Conservation (phyloP, 2,329 filamentous ascomycete species). For the Paracorniculantispora psalliotae region DNA sequence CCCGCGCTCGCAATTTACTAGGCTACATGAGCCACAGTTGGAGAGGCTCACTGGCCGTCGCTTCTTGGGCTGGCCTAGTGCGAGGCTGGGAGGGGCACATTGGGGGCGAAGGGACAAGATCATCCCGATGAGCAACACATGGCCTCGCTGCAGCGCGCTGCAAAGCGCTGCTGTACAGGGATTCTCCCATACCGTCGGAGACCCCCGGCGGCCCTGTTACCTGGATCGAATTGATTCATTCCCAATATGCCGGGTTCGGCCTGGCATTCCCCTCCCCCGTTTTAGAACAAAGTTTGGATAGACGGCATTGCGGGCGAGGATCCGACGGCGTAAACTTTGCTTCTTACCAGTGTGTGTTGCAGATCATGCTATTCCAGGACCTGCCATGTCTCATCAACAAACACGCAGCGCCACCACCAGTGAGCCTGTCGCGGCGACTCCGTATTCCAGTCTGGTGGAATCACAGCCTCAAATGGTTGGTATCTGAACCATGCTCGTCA, state of each 20-base stretch:
- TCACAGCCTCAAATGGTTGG: neutral
- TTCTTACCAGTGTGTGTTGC: neutral
- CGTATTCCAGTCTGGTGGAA: neutral
- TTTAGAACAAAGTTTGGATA: neutral
- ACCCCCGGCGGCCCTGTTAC: neutral
- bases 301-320: neutral
- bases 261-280: neutral
- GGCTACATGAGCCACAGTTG: neutral
- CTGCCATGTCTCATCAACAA: conserved; percentile 3
- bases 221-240: conserved; percentile 9
- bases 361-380: neutral
- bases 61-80: neutral
- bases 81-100: neutral
- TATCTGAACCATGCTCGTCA: neutral
- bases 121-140: conserved; percentile 1
- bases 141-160: neutral
- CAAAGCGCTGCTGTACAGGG: neutral
- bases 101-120: conserved; percentile 7
- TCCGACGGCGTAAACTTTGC: conserved; percentile 11
- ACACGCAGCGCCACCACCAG: neutral
- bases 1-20: neutral
- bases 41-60: neutral
- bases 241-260: conserved; percentile 6
- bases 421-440: neutral
- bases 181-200: neutral